phyloP scores from a whole-genome alignment of 257 asterid species.

The Nicotiana undulata region DNA sequence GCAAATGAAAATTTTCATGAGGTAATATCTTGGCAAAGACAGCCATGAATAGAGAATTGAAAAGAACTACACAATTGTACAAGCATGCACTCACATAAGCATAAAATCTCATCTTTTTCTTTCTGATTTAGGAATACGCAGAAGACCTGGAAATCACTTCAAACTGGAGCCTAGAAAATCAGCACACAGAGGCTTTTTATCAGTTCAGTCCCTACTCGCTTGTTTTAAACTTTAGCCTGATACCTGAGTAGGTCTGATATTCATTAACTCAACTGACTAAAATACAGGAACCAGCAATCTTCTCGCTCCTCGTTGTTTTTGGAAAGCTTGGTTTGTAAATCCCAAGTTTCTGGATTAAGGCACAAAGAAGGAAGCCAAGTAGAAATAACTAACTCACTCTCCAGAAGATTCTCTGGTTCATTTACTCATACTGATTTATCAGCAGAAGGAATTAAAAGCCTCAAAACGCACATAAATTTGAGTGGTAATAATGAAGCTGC shows the following conservation, averaged over 20 bases:
- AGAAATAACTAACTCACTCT: slow-evolving; percentile 24
- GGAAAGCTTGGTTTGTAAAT: slow-evolving; percentile 17
- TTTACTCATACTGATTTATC: slow-evolving; percentile 20
- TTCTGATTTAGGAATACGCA: slow-evolving; percentile 30
- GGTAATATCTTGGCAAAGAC: slow-evolving; percentile 27
- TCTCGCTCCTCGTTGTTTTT: slow-evolving; percentile 17
- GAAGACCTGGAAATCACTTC: slow-evolving; percentile 21
- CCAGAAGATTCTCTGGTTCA: slow-evolving; percentile 45
- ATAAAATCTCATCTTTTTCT: slow-evolving; percentile 6
- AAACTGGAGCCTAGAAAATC: slow-evolving; percentile 20
- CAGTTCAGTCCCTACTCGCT: slow-evolving; percentile 23
- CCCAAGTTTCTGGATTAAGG: slow-evolving; percentile 19
- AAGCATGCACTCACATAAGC: not conserved
- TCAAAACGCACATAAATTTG: slow-evolving; percentile 5
- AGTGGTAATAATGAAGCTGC: slow-evolving; percentile 20
- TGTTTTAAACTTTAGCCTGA: slow-evolving; percentile 8
- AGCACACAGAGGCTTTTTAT: slow-evolving; percentile 22
- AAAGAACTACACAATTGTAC: not conserved
- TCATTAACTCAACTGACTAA: not conserved
- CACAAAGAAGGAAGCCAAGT: slow-evolving; percentile 16
- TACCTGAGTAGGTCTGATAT: slow-evolving; percentile 1
- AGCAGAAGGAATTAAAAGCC: slow-evolving; percentile 17
- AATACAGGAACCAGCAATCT: slow-evolving; percentile 28
- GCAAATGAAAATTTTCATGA: slow-evolving; percentile 30
- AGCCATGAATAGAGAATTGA: not conserved